Evolutionary conservation across 1,284 basidiomycete species (phyloP).

Genomic region (Chalciporus piperatoides): DNA sequence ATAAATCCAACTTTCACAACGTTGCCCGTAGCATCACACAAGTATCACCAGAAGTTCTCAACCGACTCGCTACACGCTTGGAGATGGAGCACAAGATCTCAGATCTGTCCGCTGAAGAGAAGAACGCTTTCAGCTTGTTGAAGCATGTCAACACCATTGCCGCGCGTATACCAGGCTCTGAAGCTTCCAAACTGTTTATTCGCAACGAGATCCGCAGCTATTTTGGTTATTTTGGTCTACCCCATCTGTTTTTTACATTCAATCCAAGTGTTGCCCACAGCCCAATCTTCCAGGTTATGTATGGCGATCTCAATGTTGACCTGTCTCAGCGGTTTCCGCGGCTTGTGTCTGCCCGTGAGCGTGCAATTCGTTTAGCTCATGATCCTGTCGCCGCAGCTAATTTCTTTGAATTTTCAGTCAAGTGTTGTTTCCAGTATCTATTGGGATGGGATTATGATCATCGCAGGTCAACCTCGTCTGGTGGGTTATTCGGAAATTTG

Average conservation of each 20-base stretch:
- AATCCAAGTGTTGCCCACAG: constrained; percentile 12
- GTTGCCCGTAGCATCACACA: too few relatives aligned
- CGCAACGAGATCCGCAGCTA: constrained; percentile 13
- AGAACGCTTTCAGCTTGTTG: not conserved
- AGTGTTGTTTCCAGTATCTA: constrained; percentile 6
- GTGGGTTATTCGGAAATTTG: constrained; percentile 8
- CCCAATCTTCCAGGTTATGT: constrained; percentile 18
- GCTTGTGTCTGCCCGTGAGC: constrained; percentile 2
- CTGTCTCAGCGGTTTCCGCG: constrained; percentile 1
- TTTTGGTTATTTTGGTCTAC: constrained; percentile 10
- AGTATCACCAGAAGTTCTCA: too few relatives aligned
- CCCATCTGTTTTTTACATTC: constrained; percentile 14
- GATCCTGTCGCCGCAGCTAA: constrained; percentile 11
- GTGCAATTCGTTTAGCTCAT: not conserved
- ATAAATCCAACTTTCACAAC: too few relatives aligned
- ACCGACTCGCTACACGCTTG: too few relatives aligned
- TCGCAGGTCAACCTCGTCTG: not conserved
- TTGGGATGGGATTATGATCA: constrained; percentile 11
- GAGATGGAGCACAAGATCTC: constrained; percentile 1
- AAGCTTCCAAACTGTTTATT: constrained; percentile 14
- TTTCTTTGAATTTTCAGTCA: constrained; percentile 10
- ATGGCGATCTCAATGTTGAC: constrained; percentile 3
- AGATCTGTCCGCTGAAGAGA: not conserved
- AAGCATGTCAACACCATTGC: constrained; percentile 10
- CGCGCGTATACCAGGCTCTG: constrained; percentile 7